Evolutionary conservation across 2,329 filamentous ascomycete species (phyloP).

Genomic region (Claviceps capensis): DNA sequence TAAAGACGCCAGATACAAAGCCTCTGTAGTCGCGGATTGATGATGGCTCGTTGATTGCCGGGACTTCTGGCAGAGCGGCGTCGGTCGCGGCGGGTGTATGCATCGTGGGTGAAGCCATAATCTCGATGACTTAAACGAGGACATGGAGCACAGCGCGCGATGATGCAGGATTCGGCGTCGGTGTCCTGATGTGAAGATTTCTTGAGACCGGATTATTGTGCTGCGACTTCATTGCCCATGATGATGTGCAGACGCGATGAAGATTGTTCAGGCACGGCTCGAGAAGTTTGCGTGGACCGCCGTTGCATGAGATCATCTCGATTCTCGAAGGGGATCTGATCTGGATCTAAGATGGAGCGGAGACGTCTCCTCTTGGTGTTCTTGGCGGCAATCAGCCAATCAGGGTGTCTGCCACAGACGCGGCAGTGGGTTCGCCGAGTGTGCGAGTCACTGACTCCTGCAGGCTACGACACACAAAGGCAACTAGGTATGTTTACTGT

Average conservation of each 20-base stretch:
- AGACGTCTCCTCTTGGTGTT: no score
- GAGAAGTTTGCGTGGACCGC: no score
- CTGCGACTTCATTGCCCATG: background rate
- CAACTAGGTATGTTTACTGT: no score
- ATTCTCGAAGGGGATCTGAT: no score
- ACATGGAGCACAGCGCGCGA: background rate
- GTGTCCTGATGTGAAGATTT: background rate
- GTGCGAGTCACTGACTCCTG: no score
- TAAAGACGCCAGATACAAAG: conserved; percentile 96
- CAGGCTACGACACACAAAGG: no score
- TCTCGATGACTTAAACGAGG: background rate
- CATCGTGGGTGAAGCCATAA: background rate
- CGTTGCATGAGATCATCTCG: no score
- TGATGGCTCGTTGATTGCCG: background rate
- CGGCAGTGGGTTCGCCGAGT: background rate
- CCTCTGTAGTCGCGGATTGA: conserved; percentile 59
- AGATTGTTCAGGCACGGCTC: background rate
- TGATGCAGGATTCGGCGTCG: background rate
- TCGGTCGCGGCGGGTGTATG: background rate
- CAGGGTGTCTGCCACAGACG: background rate
- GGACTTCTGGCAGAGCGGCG: background rate
- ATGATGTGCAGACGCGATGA: background rate
- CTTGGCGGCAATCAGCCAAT: background rate
- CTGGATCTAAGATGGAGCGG: no score
- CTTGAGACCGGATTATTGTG: background rate